These are phyloP conservation scores for Cryptomeria japonica DNA, from an alignment of 75 land plant genomes.

Conservation along the genomic window DNA sequence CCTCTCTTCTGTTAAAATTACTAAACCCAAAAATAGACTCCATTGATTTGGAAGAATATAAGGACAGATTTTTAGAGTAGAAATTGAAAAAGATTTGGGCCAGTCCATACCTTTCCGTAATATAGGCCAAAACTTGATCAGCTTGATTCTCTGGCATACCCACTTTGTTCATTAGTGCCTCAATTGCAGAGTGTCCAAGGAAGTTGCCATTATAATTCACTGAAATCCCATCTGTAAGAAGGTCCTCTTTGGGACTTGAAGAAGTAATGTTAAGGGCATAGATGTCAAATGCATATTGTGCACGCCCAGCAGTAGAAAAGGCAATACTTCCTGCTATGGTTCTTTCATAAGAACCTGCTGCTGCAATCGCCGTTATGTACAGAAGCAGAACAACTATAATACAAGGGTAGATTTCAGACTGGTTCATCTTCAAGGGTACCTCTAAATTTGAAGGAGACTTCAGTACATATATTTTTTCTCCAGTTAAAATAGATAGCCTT, in stretches of 20 bases:
- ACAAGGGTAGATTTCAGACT: too few species aligned
- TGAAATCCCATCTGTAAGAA: background rate
- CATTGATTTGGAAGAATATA: background rate
- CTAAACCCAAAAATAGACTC: background rate
- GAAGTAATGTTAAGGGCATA: background rate
- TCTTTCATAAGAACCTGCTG: background rate
- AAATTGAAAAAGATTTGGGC: background rate
- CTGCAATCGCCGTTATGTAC: background rate
- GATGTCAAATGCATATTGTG: background rate
- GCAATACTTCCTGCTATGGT: background rate
- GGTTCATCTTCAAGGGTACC: too few species aligned
- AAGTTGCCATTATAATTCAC: slow-evolving; percentile 1
- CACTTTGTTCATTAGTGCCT: background rate
- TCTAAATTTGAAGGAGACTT: too few species aligned
- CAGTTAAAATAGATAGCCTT: too few species aligned
- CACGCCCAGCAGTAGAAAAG: background rate
- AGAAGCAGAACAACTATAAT: background rate
- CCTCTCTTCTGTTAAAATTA: background rate
- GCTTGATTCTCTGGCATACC: background rate
- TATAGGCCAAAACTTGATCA: background rate
- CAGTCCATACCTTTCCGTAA: background rate
- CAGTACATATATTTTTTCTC: too few species aligned
- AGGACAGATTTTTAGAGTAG: background rate
- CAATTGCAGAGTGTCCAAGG: background rate
- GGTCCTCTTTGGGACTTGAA: background rate